Evolutionary conservation across 108 stramenopile species (phyloP), one percentile per base, ranked within the genome.

Genomic region (Hondaea fermentalgiana): DNA sequence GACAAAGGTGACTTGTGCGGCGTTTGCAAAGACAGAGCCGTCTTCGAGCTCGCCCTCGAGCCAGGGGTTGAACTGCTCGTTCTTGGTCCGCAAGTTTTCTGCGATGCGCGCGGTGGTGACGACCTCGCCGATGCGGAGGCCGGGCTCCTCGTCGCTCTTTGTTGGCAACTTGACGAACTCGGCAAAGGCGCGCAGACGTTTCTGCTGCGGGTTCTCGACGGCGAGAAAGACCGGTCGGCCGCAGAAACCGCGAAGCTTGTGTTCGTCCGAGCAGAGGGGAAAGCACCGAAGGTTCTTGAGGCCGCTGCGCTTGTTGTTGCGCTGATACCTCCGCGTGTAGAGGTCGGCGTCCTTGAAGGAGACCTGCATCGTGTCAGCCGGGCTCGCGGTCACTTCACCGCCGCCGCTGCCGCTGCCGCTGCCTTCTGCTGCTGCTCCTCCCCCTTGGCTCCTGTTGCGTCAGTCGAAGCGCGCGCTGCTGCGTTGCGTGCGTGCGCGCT

Each of bases 221-320:
- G 44, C 76, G 49, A 83, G n/a, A 3, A 25, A 83, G n/a, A 53
- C 76, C 10, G 76, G 76, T 53, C 76, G 6, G n/a, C 76, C 76
- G 51, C 76, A 83, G 76, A 83, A 83, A 17, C 76, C 76, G 3
- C 76, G 76, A 12, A 83, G 76, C 76, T 53, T 83, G 23, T 83
- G 76, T 28, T 47, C 76, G 76, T 83, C 76, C 25, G 49, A 53
- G 76, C 76, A 83, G 10, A 83, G 45, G 1, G 76, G 76, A 3
- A 83, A 83, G 76, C 76, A 83, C 17, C 76, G 76, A 12, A 83
- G 51, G 51, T 83, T 83, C 76, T 83, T 83, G 51, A 83, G 51
- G 10, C 76, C 76, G 51, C 49, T 83, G 12, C 76, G 45, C 76
- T 83, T 83, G 51, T 83, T 83, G 51, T 83, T 83, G 49, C 76